Evolutionary conservation across 2,329 filamentous ascomycete genomes (phyloP), one percentile per base, ranked within the genome.

Genomic region (Microdochium bolleyi): DNA sequence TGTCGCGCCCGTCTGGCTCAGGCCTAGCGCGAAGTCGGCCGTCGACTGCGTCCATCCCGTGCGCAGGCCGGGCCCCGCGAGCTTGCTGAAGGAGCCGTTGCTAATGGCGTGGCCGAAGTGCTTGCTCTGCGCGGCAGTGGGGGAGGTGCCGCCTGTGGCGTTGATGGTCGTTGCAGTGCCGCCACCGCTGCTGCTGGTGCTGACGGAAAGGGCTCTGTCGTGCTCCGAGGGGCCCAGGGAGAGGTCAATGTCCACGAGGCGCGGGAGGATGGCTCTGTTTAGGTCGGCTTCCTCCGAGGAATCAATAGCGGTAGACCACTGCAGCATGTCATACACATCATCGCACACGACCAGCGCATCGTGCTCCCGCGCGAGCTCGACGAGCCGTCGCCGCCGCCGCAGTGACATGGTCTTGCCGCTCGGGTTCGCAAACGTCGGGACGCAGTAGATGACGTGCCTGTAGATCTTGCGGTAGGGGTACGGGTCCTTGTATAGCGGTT

Each of bases 261-360:
- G 82, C 2, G 90, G 89, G 9, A 91, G 82, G 13, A 84, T 80
- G 48, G 87, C 51, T 61, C 24, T 55, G 53, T 52, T 55, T 56
- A 55, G 38, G 55, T 52, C 37, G 60, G 57, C 66, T 16, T 48
- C 48, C 73, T 37, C 68, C 67, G 34, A 62, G 62, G 50, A 22
- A 8, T 30, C 48, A 4, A n/a, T 27, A 19, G 55, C 37, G 48
- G 70, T 63, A 2, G 82, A 79, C 89, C 91, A 96, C 65, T 92
- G 88, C 4, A 97, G 76, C 58, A 92, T 87, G 67, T 97, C 92
- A 65, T 99, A 99, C 10, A 97, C 91, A 67, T 99, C 94, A 70
- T 97, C 92, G 49, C 82, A 82, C 25, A 96, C 77, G 52, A 96
- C 70, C n/a, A 97, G 77, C 7, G 89, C 89, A 66, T 97, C 85